These are phyloP conservation scores for Tuber indicum DNA, from an alignment of 495 filamentous ascomycete genomes.

Conservation along the genomic window DNA sequence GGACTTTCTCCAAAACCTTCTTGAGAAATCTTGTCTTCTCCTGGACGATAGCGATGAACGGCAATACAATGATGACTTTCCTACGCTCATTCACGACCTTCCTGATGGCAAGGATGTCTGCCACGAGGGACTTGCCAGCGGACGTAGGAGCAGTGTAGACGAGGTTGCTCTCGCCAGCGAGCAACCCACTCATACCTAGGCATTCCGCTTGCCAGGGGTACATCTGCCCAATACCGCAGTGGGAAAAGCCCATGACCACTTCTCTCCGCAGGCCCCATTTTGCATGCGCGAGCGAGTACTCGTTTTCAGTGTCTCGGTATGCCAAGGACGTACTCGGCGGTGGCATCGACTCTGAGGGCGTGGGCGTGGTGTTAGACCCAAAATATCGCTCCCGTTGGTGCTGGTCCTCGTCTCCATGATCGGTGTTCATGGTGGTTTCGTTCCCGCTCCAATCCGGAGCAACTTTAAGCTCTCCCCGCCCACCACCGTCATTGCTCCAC, in stretches of 20 bases:
- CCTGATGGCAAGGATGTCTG: constrained; percentile 61
- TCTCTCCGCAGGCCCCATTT: constrained; percentile 58
- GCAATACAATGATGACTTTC: constrained; percentile 72
- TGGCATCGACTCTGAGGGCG: neutral
- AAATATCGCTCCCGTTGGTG: constrained; percentile 9
- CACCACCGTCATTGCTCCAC: constrained; percentile 7
- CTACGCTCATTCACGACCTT: constrained; percentile 58
- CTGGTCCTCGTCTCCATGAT: neutral
- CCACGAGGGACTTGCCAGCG: constrained; percentile 65
- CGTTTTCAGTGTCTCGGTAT: constrained; percentile 14
- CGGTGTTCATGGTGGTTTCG: constrained; percentile 18
- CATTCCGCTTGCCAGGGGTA: constrained; percentile 84
- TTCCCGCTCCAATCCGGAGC: constrained; percentile 34
- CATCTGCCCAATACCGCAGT: constrained; percentile 60
- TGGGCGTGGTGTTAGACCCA: neutral
- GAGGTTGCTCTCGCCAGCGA: constrained; percentile 61
- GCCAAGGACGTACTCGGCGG: neutral
- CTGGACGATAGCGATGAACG: constrained; percentile 75
- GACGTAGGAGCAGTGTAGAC: constrained; percentile 83
- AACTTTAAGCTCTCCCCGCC: constrained; percentile 9
- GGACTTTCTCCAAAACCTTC: constrained; percentile 59
- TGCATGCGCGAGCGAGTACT: constrained; percentile 46
- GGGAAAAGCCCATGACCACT: constrained; percentile 59
- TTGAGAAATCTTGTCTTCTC: constrained; percentile 75
- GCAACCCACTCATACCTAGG: constrained; percentile 59